Evolutionary conservation across 1,284 basidiomycete genomes (phyloP).

Genomic region (Papiliotrema nemorosa): DNA sequence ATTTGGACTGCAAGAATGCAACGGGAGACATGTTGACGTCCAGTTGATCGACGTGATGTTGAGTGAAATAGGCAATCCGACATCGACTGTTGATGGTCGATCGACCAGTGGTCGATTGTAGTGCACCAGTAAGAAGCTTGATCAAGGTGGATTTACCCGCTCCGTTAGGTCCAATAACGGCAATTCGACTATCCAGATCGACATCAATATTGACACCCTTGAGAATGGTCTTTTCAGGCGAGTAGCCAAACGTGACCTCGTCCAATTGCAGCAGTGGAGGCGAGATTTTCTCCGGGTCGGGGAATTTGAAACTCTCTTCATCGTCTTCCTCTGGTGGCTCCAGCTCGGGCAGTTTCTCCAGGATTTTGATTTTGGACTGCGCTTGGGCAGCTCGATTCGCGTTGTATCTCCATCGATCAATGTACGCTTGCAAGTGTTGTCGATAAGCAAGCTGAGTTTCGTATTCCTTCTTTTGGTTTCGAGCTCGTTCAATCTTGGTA

Average conservation of each 20-base stretch:
- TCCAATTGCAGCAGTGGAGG: constrained; percentile 93
- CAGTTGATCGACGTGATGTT: constrained; percentile 95
- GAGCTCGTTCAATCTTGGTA: constrained; percentile 91
- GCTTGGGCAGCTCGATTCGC: constrained; percentile 89
- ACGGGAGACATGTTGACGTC: constrained; percentile 82
- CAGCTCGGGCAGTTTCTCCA: constrained; percentile 94
- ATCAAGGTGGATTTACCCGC: constrained; percentile 60
- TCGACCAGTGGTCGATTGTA: constrained; percentile 74
- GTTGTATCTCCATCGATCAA: constrained; percentile 94
- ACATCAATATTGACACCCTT: constrained; percentile 85
- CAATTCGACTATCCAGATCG: constrained; percentile 81
- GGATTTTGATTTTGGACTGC: constrained; percentile 95
- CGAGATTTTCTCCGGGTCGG: constrained; percentile 91
- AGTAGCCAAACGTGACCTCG: constrained; percentile 89
- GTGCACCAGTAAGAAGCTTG: constrained; percentile 89
- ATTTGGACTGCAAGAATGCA: constrained; percentile 83
- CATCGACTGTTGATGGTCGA: constrained; percentile 87
- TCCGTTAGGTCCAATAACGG: constrained; percentile 73
- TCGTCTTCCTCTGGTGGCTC: constrained; percentile 88
- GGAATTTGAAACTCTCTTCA: constrained; percentile 88
- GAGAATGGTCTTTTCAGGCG: constrained; percentile 72
- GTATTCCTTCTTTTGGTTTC: constrained; percentile 88
- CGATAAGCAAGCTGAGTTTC: constrained; percentile 94
- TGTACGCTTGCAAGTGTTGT: constrained; percentile 89
- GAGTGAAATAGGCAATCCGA: constrained; percentile 90